These are phyloP conservation scores for Ceraceosorus guamensis DNA, from an alignment of 1,284 basidiomycete species.

Conservation along the genomic window DNA sequence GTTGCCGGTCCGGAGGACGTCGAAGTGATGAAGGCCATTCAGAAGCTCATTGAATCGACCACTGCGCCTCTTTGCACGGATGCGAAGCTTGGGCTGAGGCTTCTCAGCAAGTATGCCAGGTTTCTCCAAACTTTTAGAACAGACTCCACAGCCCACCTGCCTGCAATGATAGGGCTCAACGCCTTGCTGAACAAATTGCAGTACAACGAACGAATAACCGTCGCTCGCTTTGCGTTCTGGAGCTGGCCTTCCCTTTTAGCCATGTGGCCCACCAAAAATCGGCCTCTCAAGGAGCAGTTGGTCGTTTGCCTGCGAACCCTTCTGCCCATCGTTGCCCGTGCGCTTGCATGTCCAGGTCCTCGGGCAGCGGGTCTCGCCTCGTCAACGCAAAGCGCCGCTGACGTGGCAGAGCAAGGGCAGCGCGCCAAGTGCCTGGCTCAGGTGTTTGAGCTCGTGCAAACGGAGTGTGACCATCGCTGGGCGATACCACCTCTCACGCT, in stretches of 20 bases:
- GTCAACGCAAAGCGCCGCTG: too few species aligned
- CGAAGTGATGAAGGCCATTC: conserved; percentile 21
- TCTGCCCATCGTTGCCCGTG: conserved; percentile 8
- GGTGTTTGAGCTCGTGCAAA: too few species aligned
- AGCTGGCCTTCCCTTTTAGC: conserved; percentile 9
- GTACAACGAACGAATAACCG: conserved; percentile 20
- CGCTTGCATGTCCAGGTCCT: not conserved
- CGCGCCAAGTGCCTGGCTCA: too few species aligned
- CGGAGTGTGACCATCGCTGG: too few species aligned
- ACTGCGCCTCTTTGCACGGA: conserved; percentile 21
- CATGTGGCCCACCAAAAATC: conserved; percentile 24
- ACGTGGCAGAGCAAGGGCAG: too few species aligned
- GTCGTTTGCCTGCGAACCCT: conserved; percentile 23
- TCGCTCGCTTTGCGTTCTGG: conserved; percentile 12
- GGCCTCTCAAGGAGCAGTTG: conserved; percentile 28
- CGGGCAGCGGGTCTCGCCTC: not conserved
- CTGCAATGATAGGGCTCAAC: conserved; percentile 24
- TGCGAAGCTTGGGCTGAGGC: conserved; percentile 11
- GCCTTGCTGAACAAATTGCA: conserved; percentile 21
- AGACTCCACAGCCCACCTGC: conserved; percentile 31
- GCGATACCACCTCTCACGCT: too few species aligned
- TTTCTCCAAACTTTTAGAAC: conserved; percentile 17
- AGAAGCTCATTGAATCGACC: conserved; percentile 16
- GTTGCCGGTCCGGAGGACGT: conserved; percentile 21
- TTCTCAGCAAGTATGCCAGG: conserved; percentile 23